These are phyloP conservation scores for Pseudogymnoascus sp. DNA, from an alignment of 2,329 filamentous ascomycete genomes.

Conservation along the genomic window DNA sequence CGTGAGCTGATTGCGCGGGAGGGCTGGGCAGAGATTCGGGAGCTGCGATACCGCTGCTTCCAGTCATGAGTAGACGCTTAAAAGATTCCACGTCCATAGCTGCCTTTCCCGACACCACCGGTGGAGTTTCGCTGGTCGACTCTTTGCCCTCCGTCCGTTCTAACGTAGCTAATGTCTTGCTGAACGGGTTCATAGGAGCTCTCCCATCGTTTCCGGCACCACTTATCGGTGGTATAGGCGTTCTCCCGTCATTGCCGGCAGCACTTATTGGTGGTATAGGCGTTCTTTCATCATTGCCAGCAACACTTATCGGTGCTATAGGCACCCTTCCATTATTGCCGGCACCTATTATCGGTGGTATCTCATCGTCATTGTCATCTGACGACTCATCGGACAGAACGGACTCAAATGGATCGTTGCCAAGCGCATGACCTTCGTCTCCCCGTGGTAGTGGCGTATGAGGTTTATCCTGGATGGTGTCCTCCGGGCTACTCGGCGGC, in stretches of 20 bases:
- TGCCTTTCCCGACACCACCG: slow-evolving; percentile 28
- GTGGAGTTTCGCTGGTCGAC: background rate
- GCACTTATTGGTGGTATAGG: slow-evolving; percentile 25
- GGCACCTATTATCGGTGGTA: slow-evolving; percentile 17
- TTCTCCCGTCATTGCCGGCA: too few species aligned
- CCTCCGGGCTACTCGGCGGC: slow-evolving; percentile 43
- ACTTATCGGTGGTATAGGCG: slow-evolving; percentile 17
- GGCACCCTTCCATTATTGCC: slow-evolving; percentile 26
- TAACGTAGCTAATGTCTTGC: slow-evolving; percentile 47
- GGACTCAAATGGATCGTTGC: slow-evolving; percentile 28
- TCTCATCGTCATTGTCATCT: slow-evolving; percentile 19
- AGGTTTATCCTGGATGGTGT: slow-evolving; percentile 18
- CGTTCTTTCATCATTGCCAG: slow-evolving; percentile 18
- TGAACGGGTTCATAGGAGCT: slow-evolving; percentile 48
- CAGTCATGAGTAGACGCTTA: slow-evolving; percentile 68
- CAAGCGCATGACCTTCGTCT: slow-evolving; percentile 22
- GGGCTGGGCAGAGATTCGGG: slow-evolving; percentile 23
- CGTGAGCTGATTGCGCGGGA: slow-evolving; percentile 23
- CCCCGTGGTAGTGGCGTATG: slow-evolving; percentile 28
- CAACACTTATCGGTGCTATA: slow-evolving; percentile 15
- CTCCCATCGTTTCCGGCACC: slow-evolving; percentile 7
- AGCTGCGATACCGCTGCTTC: slow-evolving; percentile 43
- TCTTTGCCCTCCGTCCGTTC: slow-evolving; percentile 32
- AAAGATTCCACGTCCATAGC: slow-evolving; percentile 73
- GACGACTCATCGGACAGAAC: slow-evolving; percentile 27